These are phyloP conservation scores for Teratosphaeria pseudoeucalypti DNA, from an alignment of 2,329 filamentous ascomycete species.

Conservation along the genomic window DNA sequence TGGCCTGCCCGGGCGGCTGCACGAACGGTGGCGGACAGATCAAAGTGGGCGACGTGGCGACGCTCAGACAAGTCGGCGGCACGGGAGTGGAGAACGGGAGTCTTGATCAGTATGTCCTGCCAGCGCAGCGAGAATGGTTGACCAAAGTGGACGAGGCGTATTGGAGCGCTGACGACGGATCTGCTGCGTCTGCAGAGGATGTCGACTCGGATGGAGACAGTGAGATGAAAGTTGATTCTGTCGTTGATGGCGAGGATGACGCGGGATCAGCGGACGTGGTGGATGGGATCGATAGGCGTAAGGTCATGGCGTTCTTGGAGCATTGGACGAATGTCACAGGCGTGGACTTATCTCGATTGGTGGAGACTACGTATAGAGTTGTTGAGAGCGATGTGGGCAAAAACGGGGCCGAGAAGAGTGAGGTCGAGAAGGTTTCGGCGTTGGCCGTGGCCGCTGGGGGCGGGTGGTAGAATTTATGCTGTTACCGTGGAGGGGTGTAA, in stretches of 20 bases:
- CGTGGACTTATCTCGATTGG: conserved; percentile 60
- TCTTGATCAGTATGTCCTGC: conserved; percentile 35
- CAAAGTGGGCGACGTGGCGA: conserved; percentile 67
- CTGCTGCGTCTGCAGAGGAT: conserved; percentile 4
- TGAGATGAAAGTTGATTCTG: conserved; percentile 5
- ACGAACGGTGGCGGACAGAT: conserved; percentile 96
- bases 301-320: conserved; percentile 57
- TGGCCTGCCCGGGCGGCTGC: conserved; percentile 98
- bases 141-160: conserved; percentile 54
- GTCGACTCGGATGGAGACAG: conserved; percentile 4
- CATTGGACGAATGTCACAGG: conserved; percentile 68
- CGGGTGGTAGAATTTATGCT: conserved; percentile 56
- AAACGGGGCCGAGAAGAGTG: conserved; percentile 47
- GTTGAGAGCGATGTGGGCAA: conserved; percentile 95
- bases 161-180: conserved; percentile 19
- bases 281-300: conserved; percentile 49
- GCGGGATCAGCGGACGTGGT: conserved; percentile 17
- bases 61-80: conserved; percentile 26
- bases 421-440: conserved; percentile 75
- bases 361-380: conserved; percentile 78
- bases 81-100: conserved; percentile 25
- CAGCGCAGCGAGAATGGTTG: conserved; percentile 80
- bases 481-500: not conserved
- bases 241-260: conserved; percentile 2
- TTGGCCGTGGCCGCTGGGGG: conserved; percentile 85